Conservation (phyloP, 305 asterid genomes). For the Coffea humblotiana region DNA sequence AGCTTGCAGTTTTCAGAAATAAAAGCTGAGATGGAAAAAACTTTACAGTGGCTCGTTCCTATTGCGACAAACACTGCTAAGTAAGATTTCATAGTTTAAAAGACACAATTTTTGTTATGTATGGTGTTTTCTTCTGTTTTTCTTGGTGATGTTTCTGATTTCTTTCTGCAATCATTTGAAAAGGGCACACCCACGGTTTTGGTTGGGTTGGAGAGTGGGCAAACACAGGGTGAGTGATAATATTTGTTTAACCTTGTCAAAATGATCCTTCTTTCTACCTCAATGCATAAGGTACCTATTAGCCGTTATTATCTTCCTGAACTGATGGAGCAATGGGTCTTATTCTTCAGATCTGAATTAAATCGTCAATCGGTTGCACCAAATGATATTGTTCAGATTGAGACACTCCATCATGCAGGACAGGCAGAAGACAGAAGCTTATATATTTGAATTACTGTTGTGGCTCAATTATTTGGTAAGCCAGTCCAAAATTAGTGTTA, state of each 20-base stretch:
- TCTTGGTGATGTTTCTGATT: not conserved
- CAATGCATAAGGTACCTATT: not conserved
- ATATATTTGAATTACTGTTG: slow-evolving; percentile 52
- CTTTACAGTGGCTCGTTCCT: slow-evolving; percentile 72
- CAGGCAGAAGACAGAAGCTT: slow-evolving; percentile 55
- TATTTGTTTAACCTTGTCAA: not conserved
- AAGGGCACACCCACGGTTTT: slow-evolving; percentile 86
- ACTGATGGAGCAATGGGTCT: slow-evolving; percentile 4
- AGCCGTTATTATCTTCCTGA: not conserved
- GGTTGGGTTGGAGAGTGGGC: slow-evolving; percentile 99
- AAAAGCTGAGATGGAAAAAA: slow-evolving; percentile 82
- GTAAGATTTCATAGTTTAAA: slow-evolving; percentile 32
- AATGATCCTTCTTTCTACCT: not conserved
- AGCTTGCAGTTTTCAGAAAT: slow-evolving; percentile 54
- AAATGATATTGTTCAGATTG: slow-evolving; percentile 54
- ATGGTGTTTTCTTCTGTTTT: not conserved
- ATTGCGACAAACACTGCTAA: slow-evolving; percentile 71
- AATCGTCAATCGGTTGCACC: slow-evolving; percentile 47
- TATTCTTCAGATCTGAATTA: slow-evolving; percentile 49
- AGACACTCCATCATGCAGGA: slow-evolving; percentile 76
- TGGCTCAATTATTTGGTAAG: slow-evolving; percentile 64
- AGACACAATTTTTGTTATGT: not conserved
- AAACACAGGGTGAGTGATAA: slow-evolving; percentile 60
- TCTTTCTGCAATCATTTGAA: slow-evolving; percentile 11
- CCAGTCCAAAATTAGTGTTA: slow-evolving; percentile 38